Evolutionary conservation across 2,329 filamentous ascomycete species (phyloP), one percentile per base, ranked within the genome.

Genomic region (Metarhizium guizhouense): DNA sequence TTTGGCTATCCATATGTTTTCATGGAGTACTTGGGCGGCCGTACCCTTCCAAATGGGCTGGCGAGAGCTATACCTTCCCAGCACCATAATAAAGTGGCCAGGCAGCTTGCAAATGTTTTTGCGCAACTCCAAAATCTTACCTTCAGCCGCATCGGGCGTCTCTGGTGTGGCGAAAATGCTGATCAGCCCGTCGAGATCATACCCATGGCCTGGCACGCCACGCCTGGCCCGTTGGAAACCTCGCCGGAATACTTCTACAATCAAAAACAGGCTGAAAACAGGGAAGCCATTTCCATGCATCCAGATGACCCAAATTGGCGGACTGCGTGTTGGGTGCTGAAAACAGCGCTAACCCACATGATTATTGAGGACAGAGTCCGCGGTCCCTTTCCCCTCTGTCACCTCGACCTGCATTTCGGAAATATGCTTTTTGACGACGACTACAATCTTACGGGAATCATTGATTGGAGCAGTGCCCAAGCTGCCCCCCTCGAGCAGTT

Each of bases 401-500:
- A 68, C 51, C 56, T 67, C 3, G 66, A 66, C 18, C 59, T 72
- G 3, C 70, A 71, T 61, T 68, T 62, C 57, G 69, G 70, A 43
- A 74, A 75, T 47, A 61, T 75, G 57, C 67, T 73, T 6, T 74
- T 74, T 34, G 72, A 74, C 57, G 57, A 68, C 18, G 70, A 74
- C 49, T 72, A 71, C 59, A 73, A 72, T 57, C 54, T 72, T 40
- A 68, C 61, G 2, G 69, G 65, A 20, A 58, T 73, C 36, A 62
- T 72, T 48, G 69, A 70, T 58, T 73, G 69, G 70, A 68, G 65
- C 51, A 58, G 58, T 53, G 67, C 69, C 6, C 67, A 69, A 58
- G 61, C 64, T 13, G 67, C 63, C 6, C 68, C 69, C 54, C 56
- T 72, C 1, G 69, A 72, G 62, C 67, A 67, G 52, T 57, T 72